Evolutionary conservation across 176 grass and related monocot species (phyloP).

Genomic region (Rhynchospora tenuis): DNA sequence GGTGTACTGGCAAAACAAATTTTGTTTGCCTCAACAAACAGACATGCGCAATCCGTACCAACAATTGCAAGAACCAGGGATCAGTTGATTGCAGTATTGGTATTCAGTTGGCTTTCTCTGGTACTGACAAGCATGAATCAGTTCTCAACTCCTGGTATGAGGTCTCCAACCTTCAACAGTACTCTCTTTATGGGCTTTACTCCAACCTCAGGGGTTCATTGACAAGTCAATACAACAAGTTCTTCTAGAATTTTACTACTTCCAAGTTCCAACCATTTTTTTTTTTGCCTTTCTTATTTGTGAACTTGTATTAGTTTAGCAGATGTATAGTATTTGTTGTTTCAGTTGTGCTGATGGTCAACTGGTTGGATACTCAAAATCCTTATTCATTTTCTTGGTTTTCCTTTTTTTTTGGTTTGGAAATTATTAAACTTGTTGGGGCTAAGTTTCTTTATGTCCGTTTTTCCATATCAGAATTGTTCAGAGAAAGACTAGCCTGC

Average conservation of each 20-base stretch:
- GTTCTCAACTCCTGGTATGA: slow-evolving; percentile 99
- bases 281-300: background rate
- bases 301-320: background rate
- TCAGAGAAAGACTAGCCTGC: background rate
- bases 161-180: slow-evolving; percentile 82
- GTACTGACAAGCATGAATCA: slow-evolving; percentile 77
- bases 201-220: slow-evolving; percentile 72
- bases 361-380: background rate
- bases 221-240: slow-evolving; percentile 62
- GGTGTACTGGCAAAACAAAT: slow-evolving; percentile 58
- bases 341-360: slow-evolving; percentile 1
- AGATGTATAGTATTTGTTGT: slow-evolving; percentile 21
- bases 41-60: slow-evolving; percentile 64
- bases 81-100: slow-evolving; percentile 84
- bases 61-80: slow-evolving; percentile 71
- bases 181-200: slow-evolving; percentile 82
- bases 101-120: slow-evolving; percentile 91
- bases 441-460: background rate
- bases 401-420: background rate
- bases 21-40: slow-evolving; percentile 69
- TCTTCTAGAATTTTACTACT: slow-evolving; percentile 55
- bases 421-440: background rate
- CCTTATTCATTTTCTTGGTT: slow-evolving; percentile 1
- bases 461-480: background rate
- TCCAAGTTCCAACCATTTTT: background rate